Evolutionary conservation across 495 filamentous ascomycete genomes (phyloP), one percentile per base, ranked within the genome.

Genomic region (Paragyromitra xinjiangensis): DNA sequence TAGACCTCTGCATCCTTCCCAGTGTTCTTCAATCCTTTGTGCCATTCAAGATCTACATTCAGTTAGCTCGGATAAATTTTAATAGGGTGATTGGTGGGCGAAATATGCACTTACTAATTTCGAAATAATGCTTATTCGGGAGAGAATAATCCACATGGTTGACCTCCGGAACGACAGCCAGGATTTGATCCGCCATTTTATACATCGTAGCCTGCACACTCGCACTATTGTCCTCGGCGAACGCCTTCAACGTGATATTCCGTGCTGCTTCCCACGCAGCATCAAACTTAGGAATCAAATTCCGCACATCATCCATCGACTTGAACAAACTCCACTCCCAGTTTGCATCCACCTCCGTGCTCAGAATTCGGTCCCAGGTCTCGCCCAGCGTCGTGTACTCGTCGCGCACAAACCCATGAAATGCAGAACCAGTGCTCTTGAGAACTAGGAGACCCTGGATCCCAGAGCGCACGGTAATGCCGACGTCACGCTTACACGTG

Each of bases 81-180:
- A 3, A 53, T 39, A 11, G 40, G 22, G 64, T 59, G 68, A 22
- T 45, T 51, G 48, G 48, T 6, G 55, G 14, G 62, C 22, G 26
- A 26, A 12, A 56, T 22, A 29, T 26, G 4, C 64, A 87, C 91
- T 85, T 87, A 97, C 94, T 92, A 85, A 98, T 91, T 84, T 98
- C 95, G 82, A 98, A 99, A 85, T 97, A 99, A 84, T 99, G 95
- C 86, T 97, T 98, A 85, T 99, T 99, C 24, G 95, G 95, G 82
- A 99, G 86, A 12, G 90, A 88, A 82, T 97, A 98, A 78, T 91
- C 89, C 48, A 94, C 92, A 12, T 88, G 85, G 53, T 92, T 89
- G 9, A 93, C 88, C 83, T 90, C 85, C 39, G 93, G 89, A 68
- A 88, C 93, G 34, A 86, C 89, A 19, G 87, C 92, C 77, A 99